Conservation (phyloP, 2,329 filamentous ascomycete species). For the Venturia asperata region DNA sequence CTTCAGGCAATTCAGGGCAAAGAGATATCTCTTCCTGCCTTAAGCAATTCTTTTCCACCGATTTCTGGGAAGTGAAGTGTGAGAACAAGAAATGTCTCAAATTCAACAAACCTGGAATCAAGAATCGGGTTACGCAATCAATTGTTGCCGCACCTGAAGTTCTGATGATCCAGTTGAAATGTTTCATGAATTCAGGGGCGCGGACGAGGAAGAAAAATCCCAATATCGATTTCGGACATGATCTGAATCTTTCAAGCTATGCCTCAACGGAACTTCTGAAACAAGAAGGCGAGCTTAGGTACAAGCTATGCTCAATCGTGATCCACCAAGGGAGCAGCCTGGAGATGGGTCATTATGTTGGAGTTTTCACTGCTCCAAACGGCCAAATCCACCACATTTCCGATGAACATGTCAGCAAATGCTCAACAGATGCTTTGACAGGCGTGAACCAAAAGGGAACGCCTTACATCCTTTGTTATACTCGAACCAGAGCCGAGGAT, state of each 20-base stretch:
- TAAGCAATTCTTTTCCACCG: neutral
- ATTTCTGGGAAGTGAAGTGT: constrained; percentile 6
- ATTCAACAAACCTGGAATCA: constrained; percentile 2
- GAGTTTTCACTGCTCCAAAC: neutral
- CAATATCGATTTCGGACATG: neutral
- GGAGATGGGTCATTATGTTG: constrained; percentile 6
- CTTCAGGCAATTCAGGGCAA: neutral
- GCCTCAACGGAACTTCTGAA: neutral
- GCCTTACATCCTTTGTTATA: constrained; percentile 6
- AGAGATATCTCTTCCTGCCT: neutral
- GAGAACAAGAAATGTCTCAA: neutral
- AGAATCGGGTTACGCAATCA: neutral
- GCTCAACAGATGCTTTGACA: neutral
- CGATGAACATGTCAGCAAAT: constrained; percentile 2
- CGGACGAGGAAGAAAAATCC: neutral
- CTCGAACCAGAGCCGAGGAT: neutral
- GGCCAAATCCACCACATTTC: neutral
- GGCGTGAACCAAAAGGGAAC: neutral
- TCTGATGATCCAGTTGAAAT: constrained; percentile 9
- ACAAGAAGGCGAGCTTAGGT: neutral
- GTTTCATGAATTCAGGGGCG: neutral
- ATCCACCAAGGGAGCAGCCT: constrained; percentile 10
- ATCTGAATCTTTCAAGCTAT: neutral
- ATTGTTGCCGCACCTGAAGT: constrained; percentile 9
- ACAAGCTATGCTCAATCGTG: neutral